Base-by-base conservation (phyloP, 768 basidiomycete genomes). In the Tricholoma furcatifolium region DNA sequence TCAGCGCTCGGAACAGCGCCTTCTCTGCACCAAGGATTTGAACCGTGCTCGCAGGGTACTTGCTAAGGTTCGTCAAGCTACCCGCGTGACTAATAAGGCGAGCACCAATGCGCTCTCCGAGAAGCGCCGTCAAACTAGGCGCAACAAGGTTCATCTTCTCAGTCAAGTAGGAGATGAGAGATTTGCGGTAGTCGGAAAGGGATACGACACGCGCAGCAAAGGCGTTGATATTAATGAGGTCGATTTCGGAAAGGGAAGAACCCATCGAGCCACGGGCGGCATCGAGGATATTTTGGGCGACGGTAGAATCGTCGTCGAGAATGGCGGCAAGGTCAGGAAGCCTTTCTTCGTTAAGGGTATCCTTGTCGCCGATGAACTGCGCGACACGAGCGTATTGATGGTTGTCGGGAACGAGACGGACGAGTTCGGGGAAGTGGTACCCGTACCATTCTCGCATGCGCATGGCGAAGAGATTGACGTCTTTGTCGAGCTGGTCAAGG, bases 111-210 rank as follows among this genome's bases (percentile, higher is more conserved):
- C 93, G 84, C 71, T 97, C 93, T 30, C 93, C 93, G 3, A 96
- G 82, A 51, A 96, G 77, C 14, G 92, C 91, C 0, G 93, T 93
- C 66, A 97, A 71, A 65, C 88, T 96, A 1, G 96, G 96, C 10
- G 96, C 96, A 50, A 98, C 95, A 24, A 86, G 81, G 74, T 96
- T 93, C 96, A 98, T 98, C 76, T 98, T 98, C 74, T 98, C 96
- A 31, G 89, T 71, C 15, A 98, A 75, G 67, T 98, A 98, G 30
- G 83, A 76, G 44, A 93, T 78, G 52, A 98, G 79, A 18, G 85
- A 89, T 75, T 93, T 93, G 66, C 96, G 86, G 78, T 98, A 98
- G 56, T 95, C 93, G 34, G 91, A 84, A 43, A 98, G 83, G 56
- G 93, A 93, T 31, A 97, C 82, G 18, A 97, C 94, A 36, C 96